These are phyloP conservation scores for Coleophoma cylindrospora DNA, from an alignment of 2,329 filamentous ascomycete species.

Conservation along the genomic window DNA sequence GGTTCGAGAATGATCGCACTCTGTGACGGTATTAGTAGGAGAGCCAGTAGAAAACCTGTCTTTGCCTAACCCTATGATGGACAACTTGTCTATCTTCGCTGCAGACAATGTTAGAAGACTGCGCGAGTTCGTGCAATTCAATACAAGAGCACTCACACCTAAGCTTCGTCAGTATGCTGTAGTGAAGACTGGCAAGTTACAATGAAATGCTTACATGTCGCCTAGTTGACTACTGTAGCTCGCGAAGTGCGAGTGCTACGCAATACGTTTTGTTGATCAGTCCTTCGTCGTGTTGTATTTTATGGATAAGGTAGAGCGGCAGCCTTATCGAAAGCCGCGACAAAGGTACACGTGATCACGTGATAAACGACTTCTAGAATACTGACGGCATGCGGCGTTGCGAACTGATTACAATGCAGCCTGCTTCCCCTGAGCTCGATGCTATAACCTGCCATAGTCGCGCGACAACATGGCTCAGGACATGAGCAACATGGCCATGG, in stretches of 20 bases:
- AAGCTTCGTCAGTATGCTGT: background rate
- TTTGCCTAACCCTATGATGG: constrained; percentile 61
- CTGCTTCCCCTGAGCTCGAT: background rate
- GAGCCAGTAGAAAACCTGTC: background rate
- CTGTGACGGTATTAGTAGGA: constrained; percentile 28
- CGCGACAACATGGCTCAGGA: constrained; percentile 15
- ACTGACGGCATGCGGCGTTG: background rate
- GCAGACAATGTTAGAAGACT: constrained; percentile 25
- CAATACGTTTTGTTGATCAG: background rate
- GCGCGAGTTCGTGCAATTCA: too few relatives aligned
- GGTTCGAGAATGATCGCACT: constrained; percentile 81
- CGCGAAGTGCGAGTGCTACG: too few relatives aligned
- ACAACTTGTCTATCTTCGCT: constrained; percentile 87
- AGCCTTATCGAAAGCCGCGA: too few relatives aligned
- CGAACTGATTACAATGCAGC: background rate
- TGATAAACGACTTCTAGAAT: too few relatives aligned
- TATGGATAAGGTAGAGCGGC: too few relatives aligned
- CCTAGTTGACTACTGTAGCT: background rate
- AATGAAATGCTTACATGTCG: background rate
- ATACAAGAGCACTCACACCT: background rate
- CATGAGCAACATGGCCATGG: constrained; percentile 17
- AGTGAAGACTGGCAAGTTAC: too few relatives aligned
- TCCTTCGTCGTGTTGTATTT: background rate
- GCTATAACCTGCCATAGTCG: background rate
- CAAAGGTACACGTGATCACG: too few relatives aligned